A percentile compares a stretch with the other conserved stretches of the same genome.
These are phyloP conservation scores for Clavulina sp. DNA, from an alignment of 768 basidiomycete genomes.

Conservation along the genomic window DNA sequence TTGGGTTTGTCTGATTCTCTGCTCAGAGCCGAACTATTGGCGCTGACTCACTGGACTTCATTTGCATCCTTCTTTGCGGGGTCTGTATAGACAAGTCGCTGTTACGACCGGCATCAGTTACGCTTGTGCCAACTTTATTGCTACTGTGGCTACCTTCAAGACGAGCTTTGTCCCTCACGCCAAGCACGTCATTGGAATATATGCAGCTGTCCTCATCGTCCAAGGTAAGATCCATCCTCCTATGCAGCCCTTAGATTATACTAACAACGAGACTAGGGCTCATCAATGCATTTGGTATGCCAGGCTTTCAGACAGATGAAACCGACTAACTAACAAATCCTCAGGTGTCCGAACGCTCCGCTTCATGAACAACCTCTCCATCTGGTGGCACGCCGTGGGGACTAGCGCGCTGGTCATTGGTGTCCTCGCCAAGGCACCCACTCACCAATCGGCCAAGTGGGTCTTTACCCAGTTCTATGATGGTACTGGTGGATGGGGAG, in stretches of 20 bases:
- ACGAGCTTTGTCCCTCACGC: conserved; percentile 40
- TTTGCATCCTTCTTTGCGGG: neutral
- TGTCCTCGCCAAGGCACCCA: conserved; percentile 52
- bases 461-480: conserved; percentile 60
- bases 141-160: conserved; percentile 41
- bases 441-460: conserved; percentile 46
- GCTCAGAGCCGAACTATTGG: too few species aligned
- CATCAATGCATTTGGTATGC: conserved; percentile 51
- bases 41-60: neutral
- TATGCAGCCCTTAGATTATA: neutral
- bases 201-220: conserved; percentile 47
- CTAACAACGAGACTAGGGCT: conserved; percentile 22
- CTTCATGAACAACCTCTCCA: conserved; percentile 52
- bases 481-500: conserved; percentile 56
- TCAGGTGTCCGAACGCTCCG: conserved; percentile 35
- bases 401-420: conserved; percentile 50
- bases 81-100: conserved; percentile 34
- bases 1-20: neutral
- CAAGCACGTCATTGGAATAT: conserved; percentile 45
- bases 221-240: conserved; percentile 28
- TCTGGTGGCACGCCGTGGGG: conserved; percentile 60
- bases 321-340: neutral
- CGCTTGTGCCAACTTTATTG: conserved; percentile 49
- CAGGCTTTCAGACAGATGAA: neutral
- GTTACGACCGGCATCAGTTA: conserved; percentile 63